These are phyloP conservation scores for Cardamine occulta DNA, from an alignment of 345 rosid species.

Conservation along the genomic window DNA sequence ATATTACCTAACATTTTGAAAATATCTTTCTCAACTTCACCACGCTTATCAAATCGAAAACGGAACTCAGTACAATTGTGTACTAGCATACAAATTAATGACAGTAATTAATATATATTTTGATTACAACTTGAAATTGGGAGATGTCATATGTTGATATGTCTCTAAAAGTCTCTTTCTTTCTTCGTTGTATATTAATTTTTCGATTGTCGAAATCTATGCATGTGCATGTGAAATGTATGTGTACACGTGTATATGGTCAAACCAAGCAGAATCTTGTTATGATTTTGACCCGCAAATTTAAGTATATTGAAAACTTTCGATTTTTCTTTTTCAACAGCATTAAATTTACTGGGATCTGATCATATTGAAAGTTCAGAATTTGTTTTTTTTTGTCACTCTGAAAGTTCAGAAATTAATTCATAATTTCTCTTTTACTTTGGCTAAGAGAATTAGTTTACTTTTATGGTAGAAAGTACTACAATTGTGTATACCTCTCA, in stretches of 20 bases:
- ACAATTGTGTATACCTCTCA: neutral
- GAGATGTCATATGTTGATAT: neutral
- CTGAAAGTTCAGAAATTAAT: neutral
- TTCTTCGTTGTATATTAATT: neutral
- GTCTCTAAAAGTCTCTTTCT: neutral
- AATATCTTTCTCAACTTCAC: neutral
- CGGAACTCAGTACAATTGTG: neutral
- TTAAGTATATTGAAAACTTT: neutral
- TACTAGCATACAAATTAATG: neutral
- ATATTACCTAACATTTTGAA: neutral
- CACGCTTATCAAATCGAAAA: neutral
- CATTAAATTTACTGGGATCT: neutral
- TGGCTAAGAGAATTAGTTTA: neutral
- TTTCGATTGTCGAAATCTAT: neutral
- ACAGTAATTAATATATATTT: neutral
- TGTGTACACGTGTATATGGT: neutral
- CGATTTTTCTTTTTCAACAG: neutral
- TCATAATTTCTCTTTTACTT: neutral
- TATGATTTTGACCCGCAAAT: neutral
- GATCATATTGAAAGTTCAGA: neutral
- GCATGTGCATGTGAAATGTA: neutral
- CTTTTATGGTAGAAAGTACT: neutral
- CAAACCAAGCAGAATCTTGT: neutral
- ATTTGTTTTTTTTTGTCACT: too few species aligned
- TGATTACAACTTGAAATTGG: neutral